Percentiles rank a stretch among this genome's conserved stretches.
phyloP scores from a whole-genome alignment of 1,139 yeast genomes.

The Geotrichum reessii region DNA sequence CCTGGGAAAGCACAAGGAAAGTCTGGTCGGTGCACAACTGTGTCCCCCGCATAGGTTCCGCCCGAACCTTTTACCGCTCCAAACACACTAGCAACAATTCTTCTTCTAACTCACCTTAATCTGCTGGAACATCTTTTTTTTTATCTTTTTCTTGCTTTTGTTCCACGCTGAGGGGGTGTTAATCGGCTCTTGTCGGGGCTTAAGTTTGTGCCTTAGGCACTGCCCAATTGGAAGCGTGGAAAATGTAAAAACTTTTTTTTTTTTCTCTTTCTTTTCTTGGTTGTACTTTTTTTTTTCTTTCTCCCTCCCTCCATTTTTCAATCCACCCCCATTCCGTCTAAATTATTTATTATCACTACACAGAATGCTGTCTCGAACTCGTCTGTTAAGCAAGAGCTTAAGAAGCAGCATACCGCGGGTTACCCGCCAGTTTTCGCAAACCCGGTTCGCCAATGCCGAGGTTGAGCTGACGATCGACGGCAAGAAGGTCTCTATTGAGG shows the following conservation, averaged over 20 bases:
- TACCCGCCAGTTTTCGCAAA: constrained; percentile 29
- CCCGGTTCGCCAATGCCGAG: constrained; percentile 42
- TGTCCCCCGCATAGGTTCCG: no score
- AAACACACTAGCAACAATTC: no score
- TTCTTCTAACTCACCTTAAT: no score
- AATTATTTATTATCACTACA: not conserved
- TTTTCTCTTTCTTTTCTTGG: not conserved
- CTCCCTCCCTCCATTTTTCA: not conserved
- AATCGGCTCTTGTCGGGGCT: not conserved
- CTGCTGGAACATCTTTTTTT: no score
- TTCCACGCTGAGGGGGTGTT: no score
- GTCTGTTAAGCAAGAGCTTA: constrained; percentile 15
- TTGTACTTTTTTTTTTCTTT: not conserved
- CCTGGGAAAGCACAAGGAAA: no score
- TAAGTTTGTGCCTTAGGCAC: not conserved
- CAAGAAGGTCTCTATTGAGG: constrained; percentile 68
- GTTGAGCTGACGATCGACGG: constrained; percentile 78
- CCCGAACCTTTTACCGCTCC: no score
- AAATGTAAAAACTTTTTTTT: constrained; percentile 8
- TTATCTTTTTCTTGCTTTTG: no score
- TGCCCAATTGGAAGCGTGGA: constrained; percentile 9
- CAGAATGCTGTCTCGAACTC: constrained; percentile 21
- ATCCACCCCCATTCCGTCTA: not conserved
- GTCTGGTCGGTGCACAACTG: no score
- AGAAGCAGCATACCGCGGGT: constrained; percentile 17